These are phyloP conservation scores for Wickerhamiella occidentalis DNA, from an alignment of 805 yeast species.

Conservation along the genomic window DNA sequence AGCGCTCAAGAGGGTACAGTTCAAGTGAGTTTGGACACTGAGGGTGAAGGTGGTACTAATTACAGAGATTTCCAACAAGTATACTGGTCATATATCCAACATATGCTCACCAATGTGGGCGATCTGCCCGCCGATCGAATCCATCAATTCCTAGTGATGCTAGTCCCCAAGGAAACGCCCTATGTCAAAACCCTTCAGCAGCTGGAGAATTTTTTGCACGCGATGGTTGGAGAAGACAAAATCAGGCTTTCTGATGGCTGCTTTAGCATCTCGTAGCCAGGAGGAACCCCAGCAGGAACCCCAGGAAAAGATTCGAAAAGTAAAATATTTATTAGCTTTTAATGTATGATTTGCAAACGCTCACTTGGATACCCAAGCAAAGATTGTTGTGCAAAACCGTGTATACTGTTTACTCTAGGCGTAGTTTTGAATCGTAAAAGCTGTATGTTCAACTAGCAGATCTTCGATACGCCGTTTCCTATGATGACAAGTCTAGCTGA, in stretches of 20 bases:
- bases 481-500: neutral
- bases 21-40: neutral
- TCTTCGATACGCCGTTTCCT: constrained; percentile 24
- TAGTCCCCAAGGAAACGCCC: constrained; percentile 43
- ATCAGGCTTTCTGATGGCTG: constrained; percentile 29
- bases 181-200: constrained; percentile 32
- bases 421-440: constrained; percentile 23
- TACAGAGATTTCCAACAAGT: constrained; percentile 28
- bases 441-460: constrained; percentile 17
- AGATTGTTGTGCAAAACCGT: neutral
- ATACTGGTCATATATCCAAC: constrained; percentile 40
- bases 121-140: constrained; percentile 37
- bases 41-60: neutral
- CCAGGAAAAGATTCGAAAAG: neutral
- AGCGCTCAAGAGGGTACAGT: constrained; percentile 5
- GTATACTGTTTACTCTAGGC: constrained; percentile 17
- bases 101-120: constrained; percentile 48
- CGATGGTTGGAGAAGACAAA: constrained; percentile 36
- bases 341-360: constrained; percentile 7
- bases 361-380: neutral
- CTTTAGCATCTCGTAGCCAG: constrained; percentile 19
- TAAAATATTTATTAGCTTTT: neutral
- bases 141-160: constrained; percentile 41
- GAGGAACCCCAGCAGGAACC: too few relatives aligned
- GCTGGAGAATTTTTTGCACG: constrained; percentile 33